Conservation (phyloP, 1,284 basidiomycete species). For the Nidula niveotomentosa region DNA sequence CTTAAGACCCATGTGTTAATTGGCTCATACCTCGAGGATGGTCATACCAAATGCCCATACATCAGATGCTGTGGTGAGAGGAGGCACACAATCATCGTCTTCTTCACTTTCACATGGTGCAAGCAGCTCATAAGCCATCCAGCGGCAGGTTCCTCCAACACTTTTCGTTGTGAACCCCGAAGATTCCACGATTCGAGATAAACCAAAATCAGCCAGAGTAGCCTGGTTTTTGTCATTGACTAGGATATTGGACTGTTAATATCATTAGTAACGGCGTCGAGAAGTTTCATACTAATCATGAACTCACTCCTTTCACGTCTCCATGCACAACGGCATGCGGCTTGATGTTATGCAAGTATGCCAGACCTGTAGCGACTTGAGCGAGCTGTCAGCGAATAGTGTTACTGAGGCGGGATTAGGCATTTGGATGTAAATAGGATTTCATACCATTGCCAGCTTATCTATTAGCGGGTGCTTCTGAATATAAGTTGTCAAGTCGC, state of each 20-base stretch:
- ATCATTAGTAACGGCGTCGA: not conserved
- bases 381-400: constrained; percentile 7
- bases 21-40: constrained; percentile 9
- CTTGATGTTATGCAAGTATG: constrained; percentile 13
- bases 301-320: constrained; percentile 18
- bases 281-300: not conserved
- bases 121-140: constrained; percentile 17
- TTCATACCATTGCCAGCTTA: constrained; percentile 8
- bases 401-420: too few relatives aligned
- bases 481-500: constrained; percentile 15
- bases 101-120: not conserved
- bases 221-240: constrained; percentile 11
- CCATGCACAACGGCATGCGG: constrained; percentile 16
- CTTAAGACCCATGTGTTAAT: too few relatives aligned
- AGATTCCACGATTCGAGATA: constrained; percentile 9
- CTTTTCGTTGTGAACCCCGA: constrained; percentile 13
- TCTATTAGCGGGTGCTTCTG: constrained; percentile 7
- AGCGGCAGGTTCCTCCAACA: constrained; percentile 14
- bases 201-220: constrained; percentile 14
- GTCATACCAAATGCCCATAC: constrained; percentile 17
- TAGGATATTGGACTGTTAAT: constrained; percentile 12
- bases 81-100: constrained; percentile 2
- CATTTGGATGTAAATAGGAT: too few relatives aligned
- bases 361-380: constrained; percentile 14
- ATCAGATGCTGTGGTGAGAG: constrained; percentile 8